A percentile compares a stretch with the other conserved stretches of the same genome.
Conservation (phyloP, 305 asterid species). For the Petunia hybrid region DNA sequence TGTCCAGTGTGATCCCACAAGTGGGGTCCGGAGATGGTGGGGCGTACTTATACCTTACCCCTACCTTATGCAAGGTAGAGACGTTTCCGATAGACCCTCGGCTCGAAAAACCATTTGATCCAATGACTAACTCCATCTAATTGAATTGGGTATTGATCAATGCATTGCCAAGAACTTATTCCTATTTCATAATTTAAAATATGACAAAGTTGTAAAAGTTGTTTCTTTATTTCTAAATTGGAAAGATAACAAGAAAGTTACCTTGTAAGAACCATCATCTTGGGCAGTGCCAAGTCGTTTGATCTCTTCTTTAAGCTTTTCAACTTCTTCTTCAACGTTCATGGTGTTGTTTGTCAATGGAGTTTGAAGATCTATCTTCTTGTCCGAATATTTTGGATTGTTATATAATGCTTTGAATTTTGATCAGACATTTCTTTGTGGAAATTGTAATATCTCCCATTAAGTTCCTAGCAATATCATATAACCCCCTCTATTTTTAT, state of each 20-base stretch:
- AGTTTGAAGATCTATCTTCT: slow-evolving; percentile 17
- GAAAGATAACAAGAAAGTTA: slow-evolving; percentile 25
- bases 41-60: too few species aligned
- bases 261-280: slow-evolving; percentile 95
- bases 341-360: slow-evolving; percentile 41
- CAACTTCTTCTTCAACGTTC: slow-evolving; percentile 97
- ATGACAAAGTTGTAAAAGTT: too few species aligned
- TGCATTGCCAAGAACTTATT: neutral
- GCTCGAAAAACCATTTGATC: too few species aligned
- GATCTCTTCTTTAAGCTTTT: slow-evolving; percentile 81
- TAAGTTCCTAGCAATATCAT: neutral
- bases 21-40: too few species aligned
- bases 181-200: neutral
- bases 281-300: slow-evolving; percentile 77
- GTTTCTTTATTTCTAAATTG: neutral
- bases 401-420: neutral
- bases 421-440: neutral
- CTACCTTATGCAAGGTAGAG: too few species aligned
- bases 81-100: too few species aligned
- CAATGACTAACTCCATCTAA: neutral
- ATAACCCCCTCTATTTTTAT: neutral
- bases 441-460: neutral
- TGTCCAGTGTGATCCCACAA: too few species aligned
- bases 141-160: neutral
- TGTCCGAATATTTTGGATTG: neutral